Evolutionary conservation across 768 basidiomycete species (phyloP), one percentile per base, ranked within the genome.

Genomic region (Plicaturopsis crispa): DNA sequence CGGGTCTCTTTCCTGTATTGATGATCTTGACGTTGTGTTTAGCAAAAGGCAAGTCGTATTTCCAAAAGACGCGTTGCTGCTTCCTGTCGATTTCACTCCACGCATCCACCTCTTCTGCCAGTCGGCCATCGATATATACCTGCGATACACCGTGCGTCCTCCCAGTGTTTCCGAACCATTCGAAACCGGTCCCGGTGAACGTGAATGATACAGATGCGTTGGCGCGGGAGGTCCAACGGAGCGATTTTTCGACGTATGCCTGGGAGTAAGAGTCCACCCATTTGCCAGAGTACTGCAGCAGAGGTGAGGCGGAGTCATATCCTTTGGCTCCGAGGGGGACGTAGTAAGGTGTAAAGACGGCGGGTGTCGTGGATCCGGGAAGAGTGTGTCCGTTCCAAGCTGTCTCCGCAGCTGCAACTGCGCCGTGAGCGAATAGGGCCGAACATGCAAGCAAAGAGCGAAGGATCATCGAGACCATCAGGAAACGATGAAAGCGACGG

Each of bases 161-260:
- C 46, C 72, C 75, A 28, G 61, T 65, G 48, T 66, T 71, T 21
- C 85, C 85, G 46, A 86, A 87, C 78, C 78, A 83, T 57, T 87
- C 85, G 46, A 88, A 67, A 1, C 82, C 82, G 10, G 78, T 81
- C 11, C 84, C 85, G n/a, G 62, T 62, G 56, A 86, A 86, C 3
- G 69, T 65, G 56, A 86, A 72, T 2, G 63, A 62, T 33, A 73
- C 60, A 3, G 70, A 58, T 8, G 83, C 75, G 33, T 65, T 65
- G 13, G 56, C 56, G 33, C 70, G 56, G 11, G 62, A 57, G 0
- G 80, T 80, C 50, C 65, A 68, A 11, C 65, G 70, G 23, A 75
- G 56, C 11, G 75, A 71, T 12, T 70, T 65, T 14, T 68, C 59
- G 21, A 75, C 53, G 48, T 75, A 80, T 24, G 63, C 57, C 1